Evolutionary conservation across 2,329 filamentous ascomycete species (phyloP).

Genomic region (Trichoderma semiorbis): DNA sequence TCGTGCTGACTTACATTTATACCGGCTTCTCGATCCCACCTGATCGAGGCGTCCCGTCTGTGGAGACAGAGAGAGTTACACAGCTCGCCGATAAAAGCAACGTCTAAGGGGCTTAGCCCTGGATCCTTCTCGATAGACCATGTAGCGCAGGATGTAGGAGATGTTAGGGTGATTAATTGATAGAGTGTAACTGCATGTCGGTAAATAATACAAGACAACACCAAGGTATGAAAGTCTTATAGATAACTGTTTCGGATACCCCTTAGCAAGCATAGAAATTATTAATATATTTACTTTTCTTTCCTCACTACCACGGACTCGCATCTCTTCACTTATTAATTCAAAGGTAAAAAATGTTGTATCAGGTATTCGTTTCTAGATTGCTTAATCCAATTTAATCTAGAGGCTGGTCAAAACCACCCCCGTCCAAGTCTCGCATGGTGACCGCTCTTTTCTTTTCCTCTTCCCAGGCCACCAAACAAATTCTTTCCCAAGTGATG

Average conservation of each 20-base stretch:
- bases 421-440: neutral
- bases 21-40: constrained; percentile 20
- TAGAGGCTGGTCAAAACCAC: neutral
- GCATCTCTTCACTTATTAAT: neutral
- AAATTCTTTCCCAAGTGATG: constrained; percentile 14
- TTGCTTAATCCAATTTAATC: constrained; percentile 4
- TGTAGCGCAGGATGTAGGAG: neutral
- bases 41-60: constrained; percentile 1
- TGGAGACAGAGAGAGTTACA: neutral
- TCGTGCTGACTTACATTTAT: constrained; percentile 19
- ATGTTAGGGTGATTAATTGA: neutral
- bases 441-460: neutral
- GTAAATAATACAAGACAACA: neutral
- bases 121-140: neutral
- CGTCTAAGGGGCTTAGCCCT: neutral
- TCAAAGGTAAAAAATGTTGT: neutral
- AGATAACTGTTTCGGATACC: neutral
- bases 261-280: neutral
- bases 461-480: neutral
- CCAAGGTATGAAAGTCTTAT: neutral
- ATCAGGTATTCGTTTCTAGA: constrained; percentile 1
- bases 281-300: neutral
- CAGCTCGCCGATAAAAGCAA: constrained; percentile 5
- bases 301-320: neutral
- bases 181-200: neutral